Percentiles rank a stretch among this genome's conserved stretches.
These are phyloP conservation scores for Colletotrichum sp. DNA, from an alignment of 2,329 filamentous ascomycete genomes.

Conservation along the genomic window DNA sequence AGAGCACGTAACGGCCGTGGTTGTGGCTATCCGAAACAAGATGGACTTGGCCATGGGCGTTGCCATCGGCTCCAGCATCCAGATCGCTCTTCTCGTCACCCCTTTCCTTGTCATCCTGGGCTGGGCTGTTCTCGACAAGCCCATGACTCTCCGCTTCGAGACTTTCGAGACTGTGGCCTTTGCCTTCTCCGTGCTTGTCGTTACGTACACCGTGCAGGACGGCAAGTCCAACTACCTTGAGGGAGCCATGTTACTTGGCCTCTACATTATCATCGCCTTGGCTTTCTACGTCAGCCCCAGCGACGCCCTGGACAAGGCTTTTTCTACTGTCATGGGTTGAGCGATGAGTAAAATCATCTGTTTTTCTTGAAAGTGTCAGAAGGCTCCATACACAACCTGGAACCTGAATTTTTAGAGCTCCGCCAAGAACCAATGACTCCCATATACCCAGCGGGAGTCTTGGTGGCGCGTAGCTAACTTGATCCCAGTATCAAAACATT, in stretches of 20 bases:
- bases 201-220: constrained; percentile 79
- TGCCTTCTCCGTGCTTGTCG: constrained; percentile 76
- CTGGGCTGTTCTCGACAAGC: constrained; percentile 73
- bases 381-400: neutral
- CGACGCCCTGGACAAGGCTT: constrained; percentile 48
- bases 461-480: neutral
- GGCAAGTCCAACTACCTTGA: constrained; percentile 87
- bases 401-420: neutral
- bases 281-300: constrained; percentile 63
- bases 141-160: constrained; percentile 83
- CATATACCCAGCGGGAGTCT: neutral
- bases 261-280: constrained; percentile 66
- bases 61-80: constrained; percentile 81
- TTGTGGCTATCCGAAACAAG: constrained; percentile 80
- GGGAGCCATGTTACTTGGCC: constrained; percentile 69
- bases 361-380: neutral
- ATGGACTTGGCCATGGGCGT: constrained; percentile 79
- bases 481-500: neutral
- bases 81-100: constrained; percentile 83
- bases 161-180: constrained; percentile 81
- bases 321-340: constrained; percentile 12
- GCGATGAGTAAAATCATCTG: neutral
- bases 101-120: constrained; percentile 81
- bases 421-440: neutral
- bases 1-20: constrained; percentile 81